These are phyloP conservation scores for Elaeagnus macrophylla DNA, from an alignment of 306 rosid species.

Conservation along the genomic window DNA sequence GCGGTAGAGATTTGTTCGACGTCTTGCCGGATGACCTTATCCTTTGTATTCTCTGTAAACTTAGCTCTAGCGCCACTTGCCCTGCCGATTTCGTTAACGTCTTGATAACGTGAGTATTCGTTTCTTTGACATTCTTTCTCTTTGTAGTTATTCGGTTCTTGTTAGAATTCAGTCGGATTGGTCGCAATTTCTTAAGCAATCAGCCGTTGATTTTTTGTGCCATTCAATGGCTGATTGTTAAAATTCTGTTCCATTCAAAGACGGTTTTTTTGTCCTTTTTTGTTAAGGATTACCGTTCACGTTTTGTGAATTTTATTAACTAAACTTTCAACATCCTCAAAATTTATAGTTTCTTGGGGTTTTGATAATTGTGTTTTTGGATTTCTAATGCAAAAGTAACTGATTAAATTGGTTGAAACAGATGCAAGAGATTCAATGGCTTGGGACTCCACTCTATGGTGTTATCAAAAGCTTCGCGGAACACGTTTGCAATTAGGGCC, in stretches of 20 bases:
- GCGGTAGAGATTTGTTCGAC: slow-evolving; percentile 43
- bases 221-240: too few relatives aligned
- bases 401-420: slow-evolving; percentile 24
- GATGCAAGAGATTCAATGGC: slow-evolving; percentile 65
- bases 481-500: slow-evolving; percentile 41
- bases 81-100: slow-evolving; percentile 65
- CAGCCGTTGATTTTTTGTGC: too few relatives aligned
- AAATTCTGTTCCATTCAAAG: too few relatives aligned
- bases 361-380: slow-evolving; percentile 4
- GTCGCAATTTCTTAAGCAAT: too few relatives aligned
- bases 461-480: slow-evolving; percentile 47
- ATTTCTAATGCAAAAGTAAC: slow-evolving; percentile 8
- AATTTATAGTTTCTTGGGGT: neutral
- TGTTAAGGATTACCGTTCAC: too few relatives aligned
- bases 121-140: neutral
- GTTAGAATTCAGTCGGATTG: too few relatives aligned
- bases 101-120: slow-evolving; percentile 53
- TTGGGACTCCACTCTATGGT: slow-evolving; percentile 50
- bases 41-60: slow-evolving; percentile 50
- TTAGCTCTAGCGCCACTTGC: slow-evolving; percentile 42
- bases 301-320: too few relatives aligned
- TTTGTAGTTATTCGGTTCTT: too few relatives aligned
- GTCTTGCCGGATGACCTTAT: slow-evolving; percentile 70
- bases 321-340: too few relatives aligned
- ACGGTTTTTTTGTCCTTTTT: too few relatives aligned